These are phyloP conservation scores for Auxenochlorella pyrenoidosa DNA, from an alignment of 139 green algal species.

Conservation along the genomic window DNA sequence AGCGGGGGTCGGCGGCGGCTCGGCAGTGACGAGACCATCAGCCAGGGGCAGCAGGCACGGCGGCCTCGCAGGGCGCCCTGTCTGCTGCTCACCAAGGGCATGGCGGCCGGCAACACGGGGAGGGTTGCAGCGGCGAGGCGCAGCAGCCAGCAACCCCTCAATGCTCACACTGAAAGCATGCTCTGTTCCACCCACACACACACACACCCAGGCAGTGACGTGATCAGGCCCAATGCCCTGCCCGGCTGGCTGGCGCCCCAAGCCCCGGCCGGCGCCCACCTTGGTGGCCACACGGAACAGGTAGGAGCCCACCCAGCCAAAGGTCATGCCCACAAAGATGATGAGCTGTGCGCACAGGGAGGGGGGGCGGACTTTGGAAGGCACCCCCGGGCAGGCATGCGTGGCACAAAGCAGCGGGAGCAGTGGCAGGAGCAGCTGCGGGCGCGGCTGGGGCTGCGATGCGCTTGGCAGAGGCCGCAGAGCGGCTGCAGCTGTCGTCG, in stretches of 20 bases:
- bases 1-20: too few relatives aligned
- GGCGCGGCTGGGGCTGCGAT: too few relatives aligned
- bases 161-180: too few relatives aligned
- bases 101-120: too few relatives aligned
- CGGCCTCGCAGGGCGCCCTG: too few relatives aligned
- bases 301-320: conserved; percentile 92
- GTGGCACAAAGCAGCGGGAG: neutral
- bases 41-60: too few relatives aligned
- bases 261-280: conserved; percentile 46
- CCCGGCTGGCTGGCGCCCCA: neutral
- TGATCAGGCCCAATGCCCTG: too few relatives aligned
- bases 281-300: conserved; percentile 97
- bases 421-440: neutral
- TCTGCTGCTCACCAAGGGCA: too few relatives aligned
- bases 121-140: too few relatives aligned
- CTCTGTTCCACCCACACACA: too few relatives aligned
- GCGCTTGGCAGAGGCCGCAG: neutral
- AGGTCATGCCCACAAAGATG: conserved; percentile 87
- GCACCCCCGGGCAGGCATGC: neutral
- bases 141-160: too few relatives aligned
- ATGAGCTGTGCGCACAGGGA: conserved; percentile 52
- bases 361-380: neutral
- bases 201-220: neutral
- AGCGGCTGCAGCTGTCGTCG: neutral
- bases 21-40: too few relatives aligned